Base-by-base conservation (phyloP, 1,284 basidiomycete species). In the Calocybe gambosa region DNA sequence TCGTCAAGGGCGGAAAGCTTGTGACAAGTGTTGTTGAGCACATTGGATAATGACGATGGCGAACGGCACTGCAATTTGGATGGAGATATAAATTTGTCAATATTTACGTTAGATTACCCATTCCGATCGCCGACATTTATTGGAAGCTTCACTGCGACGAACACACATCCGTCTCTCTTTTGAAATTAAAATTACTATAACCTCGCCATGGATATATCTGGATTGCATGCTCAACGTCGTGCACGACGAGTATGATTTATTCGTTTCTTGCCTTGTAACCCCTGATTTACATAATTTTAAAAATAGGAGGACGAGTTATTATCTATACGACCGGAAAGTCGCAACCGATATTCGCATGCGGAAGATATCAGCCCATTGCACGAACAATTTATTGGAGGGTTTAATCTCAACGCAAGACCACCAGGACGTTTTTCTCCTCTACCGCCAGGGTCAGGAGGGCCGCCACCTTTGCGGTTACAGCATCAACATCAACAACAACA, bases 21-120 rank as follows among this genome's bases (percentile, higher is more conserved):
- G 77, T 93, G 40, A 95, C 93, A 8, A 82, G 73, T 21, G 80
- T 94, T 39, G 87, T 96, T n/a, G 93, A 96, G 63, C 93, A 96
- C 63, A 70, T 74, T 54, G 91, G 89, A 29, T 94, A 51, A 31
- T 31, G 25, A 26, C 9, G 25, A 31, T 31, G 13, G 13, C 13
- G 13, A 31, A n/a, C n/a, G n/a, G n/a, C n/a, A n/a, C n/a, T n/a
- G n/a, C n/a, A n/a, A n/a, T n/a, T n/a, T n/a, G n/a, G n/a, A n/a
- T 16, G 10, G 1, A 8, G 8, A n/a, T 8, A 37, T 9, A 9
- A 19, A 16, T 37, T 37, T 16, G 20, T 16, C 35, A 7, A 7
- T 37, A 21, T 37, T 37, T 21, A 37, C 9, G 9, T 5, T 26
- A 9, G 25, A 26, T 5, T 26, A 9, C 25, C 25, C 5, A 26